These are phyloP conservation scores for Ogataea dorogensis DNA, from an alignment of 805 yeast genomes.

Conservation along the genomic window DNA sequence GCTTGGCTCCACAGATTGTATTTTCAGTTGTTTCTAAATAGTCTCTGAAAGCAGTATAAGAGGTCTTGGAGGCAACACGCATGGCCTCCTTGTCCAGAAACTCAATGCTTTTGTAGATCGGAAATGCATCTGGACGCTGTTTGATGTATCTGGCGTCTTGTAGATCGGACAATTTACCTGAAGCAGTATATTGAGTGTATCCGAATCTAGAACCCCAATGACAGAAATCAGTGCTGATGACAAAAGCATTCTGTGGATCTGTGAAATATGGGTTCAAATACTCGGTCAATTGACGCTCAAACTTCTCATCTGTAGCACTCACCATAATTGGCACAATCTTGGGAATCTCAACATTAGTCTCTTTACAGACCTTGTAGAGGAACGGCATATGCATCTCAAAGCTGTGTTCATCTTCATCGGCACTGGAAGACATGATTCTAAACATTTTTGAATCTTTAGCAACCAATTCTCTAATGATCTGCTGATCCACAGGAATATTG, in stretches of 20 bases:
- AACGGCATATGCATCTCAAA: constrained; percentile 94
- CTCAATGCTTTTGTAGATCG: constrained; percentile 74
- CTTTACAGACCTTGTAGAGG: constrained; percentile 48
- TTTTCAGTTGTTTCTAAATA: constrained; percentile 74
- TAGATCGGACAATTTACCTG: constrained; percentile 28
- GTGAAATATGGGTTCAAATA: constrained; percentile 52
- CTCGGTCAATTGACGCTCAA: constrained; percentile 46
- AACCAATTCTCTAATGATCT: constrained; percentile 38
- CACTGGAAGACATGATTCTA: constrained; percentile 51
- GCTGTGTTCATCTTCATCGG: constrained; percentile 86
- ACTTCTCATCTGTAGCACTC: constrained; percentile 52
- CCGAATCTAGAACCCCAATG: constrained; percentile 84
- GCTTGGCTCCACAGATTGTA: constrained; percentile 92
- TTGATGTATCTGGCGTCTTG: constrained; percentile 8
- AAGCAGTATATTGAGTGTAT: constrained; percentile 50
- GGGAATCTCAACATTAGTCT: constrained; percentile 32
- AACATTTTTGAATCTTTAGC: constrained; percentile 40
- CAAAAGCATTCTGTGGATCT: constrained; percentile 61
- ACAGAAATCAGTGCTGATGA: constrained; percentile 88
- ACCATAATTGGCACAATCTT: constrained; percentile 77
- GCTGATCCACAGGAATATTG: constrained; percentile 60
- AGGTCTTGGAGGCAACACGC: constrained; percentile 55
- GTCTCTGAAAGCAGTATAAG: constrained; percentile 56
- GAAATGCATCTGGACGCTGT: constrained; percentile 27
- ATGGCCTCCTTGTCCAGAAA: constrained; percentile 69